These are phyloP conservation scores for Glycine latifolia DNA, from an alignment of 306 rosid species.

Conservation along the genomic window DNA sequence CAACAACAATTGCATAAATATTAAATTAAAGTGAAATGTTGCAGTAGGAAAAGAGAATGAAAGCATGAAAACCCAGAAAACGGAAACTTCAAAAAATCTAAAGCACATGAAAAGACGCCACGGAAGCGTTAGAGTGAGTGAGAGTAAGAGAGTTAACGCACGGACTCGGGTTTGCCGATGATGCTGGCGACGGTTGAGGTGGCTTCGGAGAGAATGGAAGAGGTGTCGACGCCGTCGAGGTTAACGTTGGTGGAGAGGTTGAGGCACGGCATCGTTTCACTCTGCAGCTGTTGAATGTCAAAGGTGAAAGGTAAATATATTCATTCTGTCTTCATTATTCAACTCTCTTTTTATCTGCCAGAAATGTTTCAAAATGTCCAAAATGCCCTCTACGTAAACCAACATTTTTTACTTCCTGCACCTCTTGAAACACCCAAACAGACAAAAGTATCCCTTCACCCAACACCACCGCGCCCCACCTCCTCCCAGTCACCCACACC, in stretches of 20 bases:
- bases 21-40: neutral
- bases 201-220: slow-evolving; percentile 84
- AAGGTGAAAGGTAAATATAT: neutral
- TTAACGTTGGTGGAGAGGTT: slow-evolving; percentile 79
- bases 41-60: neutral
- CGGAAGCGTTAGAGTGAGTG: neutral
- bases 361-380: neutral
- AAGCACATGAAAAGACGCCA: neutral
- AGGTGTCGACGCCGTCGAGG: slow-evolving; percentile 75
- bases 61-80: slow-evolving; percentile 4
- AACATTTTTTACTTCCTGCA: too few relatives aligned
- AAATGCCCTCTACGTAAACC: neutral
- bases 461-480: too few relatives aligned
- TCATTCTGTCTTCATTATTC: neutral
- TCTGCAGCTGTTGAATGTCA: neutral
- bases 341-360: neutral
- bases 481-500: too few relatives aligned
- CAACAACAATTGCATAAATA: neutral
- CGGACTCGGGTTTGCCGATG: slow-evolving; percentile 77
- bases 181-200: slow-evolving; percentile 73
- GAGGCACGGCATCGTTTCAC: slow-evolving; percentile 77
- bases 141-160: slow-evolving; percentile 39
- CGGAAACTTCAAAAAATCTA: neutral
- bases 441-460: too few relatives aligned
- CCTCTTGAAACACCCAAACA: too few relatives aligned